Evolutionary conservation across 2,329 filamentous ascomycete species (phyloP), one percentile per base, ranked within the genome.

Genomic region (Neonectria sp.): DNA sequence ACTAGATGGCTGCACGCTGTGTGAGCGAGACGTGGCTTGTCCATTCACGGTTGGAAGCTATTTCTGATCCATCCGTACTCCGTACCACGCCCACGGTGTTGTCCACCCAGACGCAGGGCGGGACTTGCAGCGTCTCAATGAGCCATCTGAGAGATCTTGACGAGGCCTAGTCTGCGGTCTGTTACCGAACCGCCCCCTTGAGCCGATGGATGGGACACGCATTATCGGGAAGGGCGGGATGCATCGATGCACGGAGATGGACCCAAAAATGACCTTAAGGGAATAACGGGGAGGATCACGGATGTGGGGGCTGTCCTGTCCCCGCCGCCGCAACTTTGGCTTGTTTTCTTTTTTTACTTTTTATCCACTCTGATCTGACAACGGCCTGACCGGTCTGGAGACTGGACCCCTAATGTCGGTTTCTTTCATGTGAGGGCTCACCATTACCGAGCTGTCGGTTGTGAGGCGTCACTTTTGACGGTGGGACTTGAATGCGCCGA

Each of bases 381-480:
- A 31, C 40, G 11, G 31, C 43, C 15, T 37, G 60, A 55, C 60
- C 24, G 40, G 60, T 35, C 24, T 40, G 57, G 40, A 55, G 29
- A 27, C 40, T 3, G 49, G 51, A 53, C 51, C 51, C 51, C 33
- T 33, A 35, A 37, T 35, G n/a, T 12, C n/a, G 40, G n/a, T 31
- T 29, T 3, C 27, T 31, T 29, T 55, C 12, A 17, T 40, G 15
- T 45, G 46, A 53, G 33, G 12, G 15, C 51, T 56, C 48, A 48
- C 21, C 27, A 55, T 59, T 55, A 53, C 49, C 57, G 49, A 60
- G 63, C 52, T 60, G 51, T 56, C 43, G 57, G 43, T 65, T 65
- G 45, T 65, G 57, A 65, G 63, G 40, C 57, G 48, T 65, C 56
- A 60, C 27, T 48, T 64, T 55, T 51, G 15, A 55, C 29, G 29